A percentile compares a stretch with the other conserved stretches of the same genome.
Conservation (phyloP, 768 basidiomycete genomes). For the Amylocystis lapponica region DNA sequence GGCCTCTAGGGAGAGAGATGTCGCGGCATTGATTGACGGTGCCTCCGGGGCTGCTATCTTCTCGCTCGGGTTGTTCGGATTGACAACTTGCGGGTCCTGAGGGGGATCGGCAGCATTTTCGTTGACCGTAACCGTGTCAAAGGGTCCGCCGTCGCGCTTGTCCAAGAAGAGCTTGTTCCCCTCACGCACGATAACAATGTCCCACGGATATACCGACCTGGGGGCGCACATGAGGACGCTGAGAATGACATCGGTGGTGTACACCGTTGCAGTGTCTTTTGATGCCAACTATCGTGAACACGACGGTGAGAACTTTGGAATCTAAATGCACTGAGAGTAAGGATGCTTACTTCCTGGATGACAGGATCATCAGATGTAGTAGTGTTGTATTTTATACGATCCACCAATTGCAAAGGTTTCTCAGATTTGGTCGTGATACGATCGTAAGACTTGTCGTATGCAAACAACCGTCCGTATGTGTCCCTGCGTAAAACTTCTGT, state of each 20-base stretch:
- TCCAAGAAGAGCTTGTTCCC: slow-evolving; percentile 93
- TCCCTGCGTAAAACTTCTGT: slow-evolving; percentile 48
- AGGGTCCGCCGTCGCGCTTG: slow-evolving; percentile 95
- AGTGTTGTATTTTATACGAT: slow-evolving; percentile 94
- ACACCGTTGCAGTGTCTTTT: slow-evolving; percentile 79
- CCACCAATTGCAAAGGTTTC: slow-evolving; percentile 83
- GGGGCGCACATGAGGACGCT: slow-evolving; percentile 95
- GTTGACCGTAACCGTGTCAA: slow-evolving; percentile 96
- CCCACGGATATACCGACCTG: slow-evolving; percentile 96
- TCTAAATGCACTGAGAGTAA: no score
- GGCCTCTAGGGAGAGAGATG: slow-evolving; percentile 91
- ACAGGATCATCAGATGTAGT: slow-evolving; percentile 98
- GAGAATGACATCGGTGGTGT: slow-evolving; percentile 93
- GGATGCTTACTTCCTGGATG: slow-evolving; percentile 84
- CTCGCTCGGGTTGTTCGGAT: slow-evolving; percentile 72
- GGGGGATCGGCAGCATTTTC: slow-evolving; percentile 97
- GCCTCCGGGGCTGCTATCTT: slow-evolving; percentile 57
- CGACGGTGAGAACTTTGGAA: slow-evolving; percentile 6
- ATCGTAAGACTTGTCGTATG: slow-evolving; percentile 94
- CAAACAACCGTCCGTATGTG: slow-evolving; percentile 82
- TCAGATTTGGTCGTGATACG: slow-evolving; percentile 93
- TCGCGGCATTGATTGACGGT: slow-evolving; percentile 88
- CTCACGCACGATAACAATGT: slow-evolving; percentile 91
- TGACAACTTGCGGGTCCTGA: slow-evolving; percentile 72
- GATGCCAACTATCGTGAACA: slow-evolving; percentile 54